phyloP scores from a whole-genome alignment of 495 filamentous ascomycete species.

The Terfezia claveryi region DNA sequence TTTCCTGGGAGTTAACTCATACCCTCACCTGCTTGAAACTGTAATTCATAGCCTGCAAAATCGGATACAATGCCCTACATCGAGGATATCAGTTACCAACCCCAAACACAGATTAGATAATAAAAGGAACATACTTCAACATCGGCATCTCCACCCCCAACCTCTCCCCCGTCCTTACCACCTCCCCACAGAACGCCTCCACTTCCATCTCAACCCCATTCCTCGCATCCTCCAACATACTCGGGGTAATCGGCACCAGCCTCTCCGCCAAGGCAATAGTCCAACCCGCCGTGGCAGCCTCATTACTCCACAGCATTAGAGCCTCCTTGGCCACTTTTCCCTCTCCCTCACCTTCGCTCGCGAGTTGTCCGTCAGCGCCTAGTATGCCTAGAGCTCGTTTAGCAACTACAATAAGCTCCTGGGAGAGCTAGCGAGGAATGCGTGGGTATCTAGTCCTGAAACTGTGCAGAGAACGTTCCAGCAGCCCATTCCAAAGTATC shows the following conservation, averaged over 20 bases:
- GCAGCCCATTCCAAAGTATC: constrained; percentile 28
- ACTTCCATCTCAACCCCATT: constrained; percentile 25
- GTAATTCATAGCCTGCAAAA: not conserved
- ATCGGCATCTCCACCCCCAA: constrained; percentile 21
- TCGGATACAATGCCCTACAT: not conserved
- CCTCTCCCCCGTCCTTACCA: constrained; percentile 21
- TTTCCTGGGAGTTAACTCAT: not conserved
- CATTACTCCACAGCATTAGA: constrained; percentile 1
- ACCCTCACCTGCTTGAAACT: not conserved
- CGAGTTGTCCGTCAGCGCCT: constrained; percentile 1
- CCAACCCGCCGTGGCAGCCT: constrained; percentile 2
- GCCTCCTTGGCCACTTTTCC: constrained; percentile 3
- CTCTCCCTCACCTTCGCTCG: constrained; percentile 1
- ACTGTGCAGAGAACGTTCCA: constrained; percentile 28
- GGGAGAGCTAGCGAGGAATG: constrained; percentile 18
- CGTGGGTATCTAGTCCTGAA: constrained; percentile 27
- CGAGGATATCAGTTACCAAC: not conserved
- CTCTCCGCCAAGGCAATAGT: constrained; percentile 1
- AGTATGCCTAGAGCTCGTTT: constrained; percentile 25
- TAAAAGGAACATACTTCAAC: constrained; percentile 14
- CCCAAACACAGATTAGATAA: not conserved
- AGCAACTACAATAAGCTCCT: constrained; percentile 24
- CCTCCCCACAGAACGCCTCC: constrained; percentile 27
- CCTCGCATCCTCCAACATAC: constrained; percentile 28
- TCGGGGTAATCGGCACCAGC: constrained; percentile 8